Evolutionary conservation across 1,284 basidiomycete genomes (phyloP).

Genomic region (Ustanciosporium gigantosporum): DNA sequence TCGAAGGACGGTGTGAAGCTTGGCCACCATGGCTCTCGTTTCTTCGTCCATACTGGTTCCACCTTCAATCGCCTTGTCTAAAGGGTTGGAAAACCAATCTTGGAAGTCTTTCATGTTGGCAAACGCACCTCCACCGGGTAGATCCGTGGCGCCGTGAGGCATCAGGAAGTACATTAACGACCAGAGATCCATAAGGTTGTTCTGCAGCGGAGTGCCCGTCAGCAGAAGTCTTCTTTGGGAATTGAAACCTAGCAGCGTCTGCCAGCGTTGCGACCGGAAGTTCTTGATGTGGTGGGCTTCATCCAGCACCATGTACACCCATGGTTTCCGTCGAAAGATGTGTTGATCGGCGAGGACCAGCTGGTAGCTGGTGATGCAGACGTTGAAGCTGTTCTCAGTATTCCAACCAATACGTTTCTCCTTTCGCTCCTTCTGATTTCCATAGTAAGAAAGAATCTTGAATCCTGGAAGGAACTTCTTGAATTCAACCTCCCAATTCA

Average conservation of each 20-base stretch:
- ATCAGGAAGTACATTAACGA: constrained; percentile 91
- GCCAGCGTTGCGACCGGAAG: constrained; percentile 93
- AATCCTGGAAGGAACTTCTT: constrained; percentile 96
- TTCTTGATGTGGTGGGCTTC: constrained; percentile 99
- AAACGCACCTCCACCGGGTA: constrained; percentile 70
- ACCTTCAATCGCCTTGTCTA: constrained; percentile 91
- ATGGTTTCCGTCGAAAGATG: constrained; percentile 90
- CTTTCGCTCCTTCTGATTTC: constrained; percentile 85
- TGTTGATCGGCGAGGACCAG: constrained; percentile 86
- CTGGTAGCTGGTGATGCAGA: constrained; percentile 93
- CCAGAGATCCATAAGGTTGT: constrained; percentile 94
- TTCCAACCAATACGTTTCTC: constrained; percentile 93
- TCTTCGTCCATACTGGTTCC: constrained; percentile 80
- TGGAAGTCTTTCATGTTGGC: constrained; percentile 91
- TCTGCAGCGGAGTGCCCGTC: constrained; percentile 92
- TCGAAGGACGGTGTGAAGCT: constrained; percentile 87
- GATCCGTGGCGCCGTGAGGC: constrained; percentile 68
- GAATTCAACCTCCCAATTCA: constrained; percentile 99
- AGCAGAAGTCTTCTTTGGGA: constrained; percentile 83
- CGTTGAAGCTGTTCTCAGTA: constrained; percentile 88
- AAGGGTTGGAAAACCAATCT: constrained; percentile 85
- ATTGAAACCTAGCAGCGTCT: constrained; percentile 89
- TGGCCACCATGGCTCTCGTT: constrained; percentile 80
- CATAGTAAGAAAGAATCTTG: constrained; percentile 88
- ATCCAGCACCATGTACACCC: constrained; percentile 96